These are phyloP conservation scores for Aspergillus niger DNA, from an alignment of 2,329 filamentous ascomycete species.

Conservation along the genomic window DNA sequence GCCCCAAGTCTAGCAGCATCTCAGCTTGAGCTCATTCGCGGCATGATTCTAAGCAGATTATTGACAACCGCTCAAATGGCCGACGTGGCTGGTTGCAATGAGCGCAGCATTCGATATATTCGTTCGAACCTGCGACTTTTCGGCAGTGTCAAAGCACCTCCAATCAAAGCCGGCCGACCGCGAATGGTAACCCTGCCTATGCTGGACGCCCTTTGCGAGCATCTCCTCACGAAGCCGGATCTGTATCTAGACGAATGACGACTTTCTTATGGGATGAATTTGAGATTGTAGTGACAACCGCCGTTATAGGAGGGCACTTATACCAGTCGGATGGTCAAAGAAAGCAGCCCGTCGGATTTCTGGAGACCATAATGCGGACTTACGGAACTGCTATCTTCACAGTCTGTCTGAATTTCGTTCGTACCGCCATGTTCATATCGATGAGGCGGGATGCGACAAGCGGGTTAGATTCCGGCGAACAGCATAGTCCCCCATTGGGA, in stretches of 20 bases:
- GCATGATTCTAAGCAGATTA: neutral
- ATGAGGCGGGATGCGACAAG: neutral
- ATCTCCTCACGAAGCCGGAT: constrained; percentile 5
- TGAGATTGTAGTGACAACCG: neutral
- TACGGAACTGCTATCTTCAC: neutral
- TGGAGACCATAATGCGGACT: neutral
- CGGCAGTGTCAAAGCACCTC: neutral
- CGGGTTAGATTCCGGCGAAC: neutral
- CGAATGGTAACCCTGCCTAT: neutral
- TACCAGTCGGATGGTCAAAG: neutral
- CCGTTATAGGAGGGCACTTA: constrained; percentile 1
- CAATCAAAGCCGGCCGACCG: neutral
- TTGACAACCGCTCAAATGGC: neutral
- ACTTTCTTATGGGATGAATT: constrained; percentile 4
- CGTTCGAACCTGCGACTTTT: constrained; percentile 6
- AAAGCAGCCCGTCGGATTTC: neutral
- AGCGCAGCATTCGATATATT: neutral
- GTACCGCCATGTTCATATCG: neutral
- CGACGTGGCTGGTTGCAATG: neutral
- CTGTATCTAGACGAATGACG: constrained; percentile 10
- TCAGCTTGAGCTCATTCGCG: neutral
- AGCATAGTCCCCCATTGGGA: neutral
- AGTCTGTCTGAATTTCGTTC: neutral
- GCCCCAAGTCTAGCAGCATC: no score
- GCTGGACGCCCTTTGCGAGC: constrained; percentile 3